Evolutionary conservation across 2,329 filamentous ascomycete species (phyloP), one percentile per base, ranked within the genome.

Genomic region (Fusarium sp.): DNA sequence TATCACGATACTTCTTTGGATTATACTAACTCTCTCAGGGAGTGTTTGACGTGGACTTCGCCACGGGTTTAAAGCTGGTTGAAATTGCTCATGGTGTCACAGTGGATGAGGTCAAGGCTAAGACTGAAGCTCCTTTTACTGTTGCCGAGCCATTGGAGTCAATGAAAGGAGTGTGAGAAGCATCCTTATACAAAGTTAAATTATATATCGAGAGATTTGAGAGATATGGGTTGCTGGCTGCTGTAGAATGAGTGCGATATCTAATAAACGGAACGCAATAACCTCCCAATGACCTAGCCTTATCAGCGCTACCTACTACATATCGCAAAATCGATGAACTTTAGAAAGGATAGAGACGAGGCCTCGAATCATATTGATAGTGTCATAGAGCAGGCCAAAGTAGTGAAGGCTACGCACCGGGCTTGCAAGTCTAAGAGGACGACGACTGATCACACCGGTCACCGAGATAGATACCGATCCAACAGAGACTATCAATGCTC

Each of bases 21-120:
- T 18, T 45, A 55, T 48, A 28, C 73, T 79, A 72, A 77, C 62
- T 51, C 7, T 61, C 18, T 20, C 36, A 84, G 77, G 86, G 84
- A 63, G 89, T 82, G 44, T 82, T 82, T 51, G 81, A 82, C 72
- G 94, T 97, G 66, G 94, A 97, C 81, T 95, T 95, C 77, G 88
- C 91, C 6, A 87, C 92, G 36, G 95, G 95, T 2, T 85, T 98
- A 70, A 97, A 92, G 8, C 86, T 98, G 60, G 86, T 95, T 69
- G 95, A 98, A 84, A 90, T 97, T 79, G 94, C 94, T 6, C 93
- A 97, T 70, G 94, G 94, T 33, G 94, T 97, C 10, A 96, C 93
- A 1, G 93, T 97, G 9, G 95, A 97, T 26, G 95, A 97, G 84
- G 89, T 98, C 76, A 92, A 91, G 87, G 87, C 88, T 78, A 97